These are phyloP conservation scores for Scheffersomyces ergatensis DNA, from an alignment of 805 yeast genomes.

Conservation along the genomic window DNA sequence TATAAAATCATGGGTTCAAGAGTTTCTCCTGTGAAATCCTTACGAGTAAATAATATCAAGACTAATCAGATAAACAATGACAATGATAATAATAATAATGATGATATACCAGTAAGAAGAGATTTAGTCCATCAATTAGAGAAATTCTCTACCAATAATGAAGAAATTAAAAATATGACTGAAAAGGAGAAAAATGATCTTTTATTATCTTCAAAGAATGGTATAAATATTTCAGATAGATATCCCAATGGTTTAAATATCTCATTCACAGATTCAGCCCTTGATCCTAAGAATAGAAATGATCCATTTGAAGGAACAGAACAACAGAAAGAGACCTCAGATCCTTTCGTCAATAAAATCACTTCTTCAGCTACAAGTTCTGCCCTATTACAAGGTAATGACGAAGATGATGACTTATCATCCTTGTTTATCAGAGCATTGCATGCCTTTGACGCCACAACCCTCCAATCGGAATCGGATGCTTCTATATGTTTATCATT, in stretches of 20 bases:
- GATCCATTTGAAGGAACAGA: not conserved
- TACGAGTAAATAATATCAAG: too few relatives aligned
- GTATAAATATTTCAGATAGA: constrained; percentile 8
- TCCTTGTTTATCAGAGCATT: constrained; percentile 55
- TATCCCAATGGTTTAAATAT: constrained; percentile 23
- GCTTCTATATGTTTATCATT: constrained; percentile 73
- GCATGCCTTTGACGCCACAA: constrained; percentile 56
- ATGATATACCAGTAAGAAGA: constrained; percentile 24
- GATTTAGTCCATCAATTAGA: constrained; percentile 23
- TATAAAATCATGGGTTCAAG: constrained; percentile 14
- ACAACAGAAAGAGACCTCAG: not conserved
- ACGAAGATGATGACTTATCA: constrained; percentile 45
- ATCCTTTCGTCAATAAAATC: not conserved
- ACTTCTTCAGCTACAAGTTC: not conserved
- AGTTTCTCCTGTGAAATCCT: constrained; percentile 16
- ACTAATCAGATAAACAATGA: constrained; percentile 1
- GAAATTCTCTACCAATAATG: constrained; percentile 5
- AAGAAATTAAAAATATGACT: constrained; percentile 5
- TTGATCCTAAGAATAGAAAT: constrained; percentile 12
- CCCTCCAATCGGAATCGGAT: constrained; percentile 64
- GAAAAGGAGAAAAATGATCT: constrained; percentile 16
- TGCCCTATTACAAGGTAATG: not conserved
- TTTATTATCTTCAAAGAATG: constrained; percentile 11
- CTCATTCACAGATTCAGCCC: constrained; percentile 11
- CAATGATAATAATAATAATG: constrained; percentile 6